phyloP scores from a whole-genome alignment of 2,329 filamentous ascomycete genomes.

The Macrophomina phaseolina region DNA sequence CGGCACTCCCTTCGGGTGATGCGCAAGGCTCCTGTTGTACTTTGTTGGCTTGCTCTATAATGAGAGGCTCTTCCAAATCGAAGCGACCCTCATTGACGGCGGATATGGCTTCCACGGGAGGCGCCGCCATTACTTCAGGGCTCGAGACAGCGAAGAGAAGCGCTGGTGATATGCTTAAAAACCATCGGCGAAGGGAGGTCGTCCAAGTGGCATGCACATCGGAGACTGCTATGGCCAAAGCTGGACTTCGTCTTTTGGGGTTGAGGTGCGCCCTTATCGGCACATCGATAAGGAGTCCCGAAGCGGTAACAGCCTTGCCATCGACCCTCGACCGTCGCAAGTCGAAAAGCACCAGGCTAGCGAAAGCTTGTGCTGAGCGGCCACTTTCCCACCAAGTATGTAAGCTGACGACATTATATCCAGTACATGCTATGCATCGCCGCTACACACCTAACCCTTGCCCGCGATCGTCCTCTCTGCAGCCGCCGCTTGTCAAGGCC shows the following conservation, averaged over 20 bases:
- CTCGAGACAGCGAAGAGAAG: not conserved
- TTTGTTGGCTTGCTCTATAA: not conserved
- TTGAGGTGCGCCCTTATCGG: not conserved
- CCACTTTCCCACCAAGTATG: not conserved
- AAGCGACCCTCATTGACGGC: not conserved
- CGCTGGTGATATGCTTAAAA: too few relatives aligned
- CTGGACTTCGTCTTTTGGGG: not conserved
- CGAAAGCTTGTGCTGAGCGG: slow-evolving; percentile 2
- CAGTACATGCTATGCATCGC: not conserved
- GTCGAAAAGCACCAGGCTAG: slow-evolving; percentile 6
- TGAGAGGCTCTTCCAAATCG: not conserved
- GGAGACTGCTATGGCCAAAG: not conserved
- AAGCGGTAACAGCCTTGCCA: slow-evolving; percentile 1
- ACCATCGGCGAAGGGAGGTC: not conserved
- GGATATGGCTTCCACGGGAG: not conserved
- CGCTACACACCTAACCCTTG: not conserved
- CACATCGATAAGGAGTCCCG: not conserved
- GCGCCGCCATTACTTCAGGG: not conserved
- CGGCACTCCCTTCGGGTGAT: not conserved
- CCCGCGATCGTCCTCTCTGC: not conserved
- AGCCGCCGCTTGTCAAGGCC: not conserved
- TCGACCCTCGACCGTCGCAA: slow-evolving; percentile 13
- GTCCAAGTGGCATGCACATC: not conserved
- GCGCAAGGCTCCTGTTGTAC: not conserved
- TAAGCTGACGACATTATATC: not conserved